These are phyloP conservation scores for Hawksworthiomyces lignivorus DNA, from an alignment of 2,329 filamentous ascomycete genomes.

Conservation along the genomic window DNA sequence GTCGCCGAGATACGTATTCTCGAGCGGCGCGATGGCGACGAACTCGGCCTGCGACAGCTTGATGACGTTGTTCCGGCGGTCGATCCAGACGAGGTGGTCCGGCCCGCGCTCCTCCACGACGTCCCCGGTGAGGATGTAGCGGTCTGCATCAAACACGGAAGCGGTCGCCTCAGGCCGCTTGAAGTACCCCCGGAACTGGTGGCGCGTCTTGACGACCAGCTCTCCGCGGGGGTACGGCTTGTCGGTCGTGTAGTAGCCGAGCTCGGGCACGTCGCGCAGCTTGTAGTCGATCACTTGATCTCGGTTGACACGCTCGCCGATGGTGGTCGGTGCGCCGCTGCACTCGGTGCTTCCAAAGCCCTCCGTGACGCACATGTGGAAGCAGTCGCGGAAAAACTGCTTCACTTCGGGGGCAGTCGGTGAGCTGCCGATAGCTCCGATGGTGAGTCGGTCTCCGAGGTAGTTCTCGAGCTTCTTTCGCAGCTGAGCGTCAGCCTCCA, in stretches of 20 bases:
- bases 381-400: too few relatives aligned
- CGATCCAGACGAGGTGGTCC: neutral
- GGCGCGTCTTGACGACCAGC: constrained; percentile 2
- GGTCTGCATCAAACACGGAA: neutral
- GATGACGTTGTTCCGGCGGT: constrained; percentile 3
- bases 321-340: too few relatives aligned
- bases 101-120: too few relatives aligned
- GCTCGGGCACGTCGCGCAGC: too few relatives aligned
- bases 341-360: too few relatives aligned
- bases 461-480: constrained; percentile 1
- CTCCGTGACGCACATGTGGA: too few relatives aligned
- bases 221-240: constrained; percentile 3
- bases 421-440: constrained; percentile 2
- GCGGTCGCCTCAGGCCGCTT: constrained; percentile 2
- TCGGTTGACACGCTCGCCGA: too few relatives aligned
- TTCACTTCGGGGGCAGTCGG: neutral
- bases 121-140: too few relatives aligned
- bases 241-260: constrained; percentile 4
- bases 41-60: constrained; percentile 4
- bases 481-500: neutral
- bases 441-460: constrained; percentile 1
- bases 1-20: constrained; percentile 2
- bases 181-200: constrained; percentile 5
- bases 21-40: constrained; percentile 1
- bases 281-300: too few relatives aligned